Evolutionary conservation across 2,329 filamentous ascomycete species (phyloP).

Genomic region (Aspergillus terreus): DNA sequence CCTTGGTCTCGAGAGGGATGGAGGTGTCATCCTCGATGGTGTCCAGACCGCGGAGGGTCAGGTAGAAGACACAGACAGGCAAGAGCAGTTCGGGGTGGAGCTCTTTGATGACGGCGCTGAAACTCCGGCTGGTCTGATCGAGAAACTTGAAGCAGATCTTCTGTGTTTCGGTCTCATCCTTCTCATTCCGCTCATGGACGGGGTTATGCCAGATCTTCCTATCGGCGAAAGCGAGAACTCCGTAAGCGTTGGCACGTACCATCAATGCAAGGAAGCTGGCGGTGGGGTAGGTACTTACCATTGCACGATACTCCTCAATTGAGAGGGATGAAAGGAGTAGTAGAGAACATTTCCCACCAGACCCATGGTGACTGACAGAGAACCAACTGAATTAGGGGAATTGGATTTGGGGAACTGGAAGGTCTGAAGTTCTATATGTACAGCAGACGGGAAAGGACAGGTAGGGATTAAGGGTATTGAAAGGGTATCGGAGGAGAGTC

Average conservation of each 20-base stretch:
- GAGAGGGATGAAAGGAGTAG: slow-evolving; percentile 68
- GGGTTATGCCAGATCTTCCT: slow-evolving; percentile 98
- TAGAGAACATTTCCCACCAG: slow-evolving; percentile 57
- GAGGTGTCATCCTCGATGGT: slow-evolving; percentile 99
- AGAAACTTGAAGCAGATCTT: slow-evolving; percentile 83
- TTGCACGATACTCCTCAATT: slow-evolving; percentile 82
- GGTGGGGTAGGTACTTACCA: slow-evolving; percentile 58
- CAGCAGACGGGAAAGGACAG: not conserved
- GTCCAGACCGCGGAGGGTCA: slow-evolving; percentile 85
- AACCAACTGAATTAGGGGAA: not conserved
- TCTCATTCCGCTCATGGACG: slow-evolving; percentile 75
- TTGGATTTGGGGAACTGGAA: not conserved
- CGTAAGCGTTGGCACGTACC: slow-evolving; percentile 13
- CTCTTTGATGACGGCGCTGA: slow-evolving; percentile 89
- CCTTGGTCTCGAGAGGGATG: slow-evolving; percentile 74
- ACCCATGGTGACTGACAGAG: slow-evolving; percentile 30
- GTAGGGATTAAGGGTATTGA: not conserved
- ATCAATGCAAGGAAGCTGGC: not conserved
- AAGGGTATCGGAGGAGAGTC: not conserved
- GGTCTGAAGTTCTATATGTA: not conserved
- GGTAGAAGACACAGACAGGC: slow-evolving; percentile 87
- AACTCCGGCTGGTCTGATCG: slow-evolving; percentile 85
- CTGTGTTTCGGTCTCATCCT: slow-evolving; percentile 70
- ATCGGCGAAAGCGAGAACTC: slow-evolving; percentile 8
- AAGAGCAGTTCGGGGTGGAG: slow-evolving; percentile 90